Evolutionary conservation across 345 rosid species (phyloP).

Genomic region (Angophora floribunda): DNA sequence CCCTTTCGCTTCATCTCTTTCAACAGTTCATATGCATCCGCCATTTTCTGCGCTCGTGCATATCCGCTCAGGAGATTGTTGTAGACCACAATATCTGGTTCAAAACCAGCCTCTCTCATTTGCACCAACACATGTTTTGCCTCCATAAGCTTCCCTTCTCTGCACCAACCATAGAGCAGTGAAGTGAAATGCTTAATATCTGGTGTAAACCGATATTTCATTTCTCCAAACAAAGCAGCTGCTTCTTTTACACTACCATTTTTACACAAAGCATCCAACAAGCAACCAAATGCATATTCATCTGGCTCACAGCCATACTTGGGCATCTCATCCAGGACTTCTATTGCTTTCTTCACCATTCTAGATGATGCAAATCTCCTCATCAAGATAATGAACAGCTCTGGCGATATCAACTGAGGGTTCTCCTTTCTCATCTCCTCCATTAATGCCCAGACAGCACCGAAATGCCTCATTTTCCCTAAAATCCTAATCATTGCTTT

Average conservation of each 20-base stretch:
- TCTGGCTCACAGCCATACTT: constrained; percentile 76
- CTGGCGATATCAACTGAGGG: constrained; percentile 59
- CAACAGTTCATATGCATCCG: constrained; percentile 65
- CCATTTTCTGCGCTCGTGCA: constrained; percentile 53
- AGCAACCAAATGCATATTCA: constrained; percentile 64
- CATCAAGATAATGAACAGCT: constrained; percentile 61
- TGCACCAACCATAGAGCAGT: constrained; percentile 89
- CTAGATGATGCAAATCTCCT: constrained; percentile 62
- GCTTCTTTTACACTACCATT: constrained; percentile 80
- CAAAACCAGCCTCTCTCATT: constrained; percentile 79
- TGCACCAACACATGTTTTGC: constrained; percentile 78
- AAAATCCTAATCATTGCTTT: constrained; percentile 63
- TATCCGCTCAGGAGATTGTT: constrained; percentile 68
- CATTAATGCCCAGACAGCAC: constrained; percentile 75
- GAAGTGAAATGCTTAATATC: constrained; percentile 55
- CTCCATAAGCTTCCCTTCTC: constrained; percentile 80
- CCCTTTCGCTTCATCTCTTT: constrained; percentile 72
- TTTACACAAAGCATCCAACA: constrained; percentile 81
- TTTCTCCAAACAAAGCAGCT: constrained; percentile 72
- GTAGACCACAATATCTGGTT: constrained; percentile 72
- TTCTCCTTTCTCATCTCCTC: constrained; percentile 82
- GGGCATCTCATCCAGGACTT: constrained; percentile 91
- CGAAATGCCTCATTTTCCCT: constrained; percentile 84
- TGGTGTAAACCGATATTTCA: constrained; percentile 46
- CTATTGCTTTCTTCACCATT: constrained; percentile 77